Base-by-base conservation (phyloP, 2,329 filamentous ascomycete genomes). In the Allantophomopsis lycopodina region DNA sequence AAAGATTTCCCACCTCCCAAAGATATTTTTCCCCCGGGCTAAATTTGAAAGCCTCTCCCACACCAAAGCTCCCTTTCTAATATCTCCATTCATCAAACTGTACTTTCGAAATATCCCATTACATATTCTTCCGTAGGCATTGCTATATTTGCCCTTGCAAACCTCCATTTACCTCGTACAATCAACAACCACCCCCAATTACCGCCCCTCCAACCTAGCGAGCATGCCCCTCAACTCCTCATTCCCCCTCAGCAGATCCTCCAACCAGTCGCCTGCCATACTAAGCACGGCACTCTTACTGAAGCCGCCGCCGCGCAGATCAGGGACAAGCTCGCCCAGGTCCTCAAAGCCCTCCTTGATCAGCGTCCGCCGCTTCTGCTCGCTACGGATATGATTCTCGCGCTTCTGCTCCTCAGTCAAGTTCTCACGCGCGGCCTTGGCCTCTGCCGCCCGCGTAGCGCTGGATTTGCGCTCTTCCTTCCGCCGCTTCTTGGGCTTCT, bases 351-450 rank as follows among this genome's bases (percentile, higher is more conserved):
- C 84, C 47, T 83, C 73, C 53, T 86, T 82, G 50, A 83, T 83
- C 35, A 87, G 65, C 18, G 84, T 85, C 36, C 86, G 71, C 28
- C 87, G 73, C 59, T 91, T 93, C 60, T 94, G 84, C 55, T 93
- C 86, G 39, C 85, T 91, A 39, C 79, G 69, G 47, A 94, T 91
- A 54, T 93, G 85, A 49, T 94, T 94, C 51, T 79, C 79, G 35
- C 84, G 70, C 59, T 89, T 91, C 58, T 91, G 82, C 44, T 82
- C 78, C 48, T 89, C 83, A 0, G 77, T 74, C 4, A 91, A 56
- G 46, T 79, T 79, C 50, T 79, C 72, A 18, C 81, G 62, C 2
- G 66, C 54, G 2, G 61, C 42, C 50, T 76, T 78, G 14, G 57
- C 43, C 2, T 48, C 43, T 8, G 48, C 39, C n/a, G 56, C 41